phyloP scores from a whole-genome alignment of 148 eudicot genomes.

The Rhododendron vialii region DNA sequence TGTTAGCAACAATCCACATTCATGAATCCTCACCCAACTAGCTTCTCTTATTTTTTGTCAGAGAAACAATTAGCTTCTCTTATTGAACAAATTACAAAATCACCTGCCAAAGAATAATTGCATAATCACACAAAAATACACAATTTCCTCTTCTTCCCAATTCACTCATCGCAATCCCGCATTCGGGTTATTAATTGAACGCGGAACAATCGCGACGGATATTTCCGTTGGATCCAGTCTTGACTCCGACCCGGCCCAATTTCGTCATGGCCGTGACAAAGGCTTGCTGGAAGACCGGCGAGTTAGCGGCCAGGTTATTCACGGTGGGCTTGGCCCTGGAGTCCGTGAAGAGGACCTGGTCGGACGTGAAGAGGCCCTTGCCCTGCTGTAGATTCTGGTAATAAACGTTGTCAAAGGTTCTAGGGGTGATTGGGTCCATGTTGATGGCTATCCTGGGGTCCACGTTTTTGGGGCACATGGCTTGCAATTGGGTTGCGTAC shows the following conservation, averaged over 20 bases:
- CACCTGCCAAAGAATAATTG: not conserved
- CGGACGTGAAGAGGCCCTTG: slow-evolving; percentile 76
- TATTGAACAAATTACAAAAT: not conserved
- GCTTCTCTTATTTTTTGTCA: no score
- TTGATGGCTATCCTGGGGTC: slow-evolving; percentile 70
- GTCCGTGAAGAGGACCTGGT: slow-evolving; percentile 76
- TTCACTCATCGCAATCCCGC: not conserved
- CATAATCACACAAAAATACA: not conserved
- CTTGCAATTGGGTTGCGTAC: slow-evolving; percentile 47
- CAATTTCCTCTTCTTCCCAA: not conserved
- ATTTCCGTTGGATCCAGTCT: slow-evolving; percentile 40
- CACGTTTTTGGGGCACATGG: slow-evolving; percentile 64
- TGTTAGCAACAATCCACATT: no score
- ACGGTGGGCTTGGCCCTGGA: slow-evolving; percentile 50
- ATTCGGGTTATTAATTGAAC: slow-evolving; percentile 21
- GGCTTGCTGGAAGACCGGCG: slow-evolving; percentile 30
- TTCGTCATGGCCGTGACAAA: slow-evolving; percentile 41
- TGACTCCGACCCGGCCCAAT: slow-evolving; percentile 59
- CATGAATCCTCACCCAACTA: no score
- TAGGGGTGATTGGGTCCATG: slow-evolving; percentile 72
- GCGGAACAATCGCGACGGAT: slow-evolving; percentile 41
- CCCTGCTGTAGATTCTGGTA: slow-evolving; percentile 58
- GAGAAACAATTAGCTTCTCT: not conserved
- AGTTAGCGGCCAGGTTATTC: slow-evolving; percentile 32
- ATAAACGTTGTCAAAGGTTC: slow-evolving; percentile 60